Evolutionary conservation across 352 stramenopile genomes (phyloP), one percentile per base, ranked within the genome.

Genomic region (Phytophthora uliginosa): DNA sequence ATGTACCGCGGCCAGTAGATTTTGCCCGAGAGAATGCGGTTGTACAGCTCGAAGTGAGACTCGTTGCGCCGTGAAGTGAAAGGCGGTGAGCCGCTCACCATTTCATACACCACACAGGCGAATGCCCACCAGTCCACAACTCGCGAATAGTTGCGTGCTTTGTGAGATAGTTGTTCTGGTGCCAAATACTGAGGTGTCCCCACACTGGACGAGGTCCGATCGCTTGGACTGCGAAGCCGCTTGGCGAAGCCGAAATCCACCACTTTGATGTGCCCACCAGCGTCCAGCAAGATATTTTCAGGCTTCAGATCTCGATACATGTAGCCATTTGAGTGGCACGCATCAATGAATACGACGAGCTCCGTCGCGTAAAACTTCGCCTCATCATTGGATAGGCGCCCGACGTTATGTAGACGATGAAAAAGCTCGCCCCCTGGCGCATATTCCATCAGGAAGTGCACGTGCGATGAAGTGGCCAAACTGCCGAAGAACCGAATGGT

Each of bases 301-400:
- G 92, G 92, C 75, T 98, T 98, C 38, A 98, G 77, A 55, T 98
- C 91, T 8, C 91, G 79, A 72, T 97, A 97, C 74, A 97, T 93
- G 59, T 80, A 91, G 15, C 77, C 74, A 31, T 88, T 78, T 2
- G 33, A 24, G 38, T 94, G 88, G 17, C 83, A 85, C 13, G 56
- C 71, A 53, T 85, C 76, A 52, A 95, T 69, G 34, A 91, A 89
- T n/a, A 84, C 40, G 38, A 93, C 59, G 18, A 93, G 74, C 59
- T 93, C 85, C 1, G 83, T 77, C 7, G 85, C 85, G 72, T 94
- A 95, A 59, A 95, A 95, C 70, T 93, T 94, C 73, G 86, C 75
- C 69, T 92, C 85, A 52, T 92, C 81, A 18, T 88, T 86, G 24
- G 70, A 69, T 40, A 95, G 85, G 6, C 76, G 77, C 13, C 85